Conservation (phyloP, 2,329 filamentous ascomycete species). For the Lojkania enalia region DNA sequence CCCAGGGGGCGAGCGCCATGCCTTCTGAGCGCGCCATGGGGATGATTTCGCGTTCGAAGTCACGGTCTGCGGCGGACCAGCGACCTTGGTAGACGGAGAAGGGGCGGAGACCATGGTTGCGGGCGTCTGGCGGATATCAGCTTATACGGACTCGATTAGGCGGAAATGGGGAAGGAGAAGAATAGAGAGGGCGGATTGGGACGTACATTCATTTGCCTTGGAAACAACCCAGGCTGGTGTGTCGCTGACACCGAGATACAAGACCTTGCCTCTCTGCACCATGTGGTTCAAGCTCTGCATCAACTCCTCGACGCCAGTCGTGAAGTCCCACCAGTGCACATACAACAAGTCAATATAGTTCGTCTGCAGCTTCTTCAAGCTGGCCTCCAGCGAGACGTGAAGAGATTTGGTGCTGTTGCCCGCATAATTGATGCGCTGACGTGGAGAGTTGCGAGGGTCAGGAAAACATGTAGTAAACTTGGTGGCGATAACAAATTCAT, state of each 20-base stretch:
- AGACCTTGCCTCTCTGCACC: constrained; percentile 42
- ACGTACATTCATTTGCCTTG: constrained; percentile 51
- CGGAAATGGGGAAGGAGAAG: background rate
- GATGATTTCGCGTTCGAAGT: constrained; percentile 71
- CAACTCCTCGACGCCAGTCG: constrained; percentile 41
- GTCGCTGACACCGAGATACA: constrained; percentile 45
- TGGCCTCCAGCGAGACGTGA: constrained; percentile 43
- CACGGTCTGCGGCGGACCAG: constrained; percentile 64
- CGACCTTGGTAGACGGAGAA: constrained; percentile 71
- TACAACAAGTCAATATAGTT: constrained; percentile 47
- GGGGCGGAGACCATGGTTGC: constrained; percentile 68
- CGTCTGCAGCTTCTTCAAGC: constrained; percentile 48
- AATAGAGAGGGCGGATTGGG: background rate
- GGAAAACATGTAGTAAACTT: constrained; percentile 51
- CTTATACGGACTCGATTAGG: background rate
- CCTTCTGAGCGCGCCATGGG: constrained; percentile 66
- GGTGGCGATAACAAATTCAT: constrained; percentile 59
- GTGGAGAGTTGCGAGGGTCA: constrained; percentile 12
- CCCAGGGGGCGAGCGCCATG: constrained; percentile 63
- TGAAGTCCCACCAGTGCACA: constrained; percentile 49
- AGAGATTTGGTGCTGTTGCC: constrained; percentile 48
- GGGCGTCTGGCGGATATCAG: constrained; percentile 56
- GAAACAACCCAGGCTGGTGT: constrained; percentile 49
- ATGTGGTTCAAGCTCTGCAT: constrained; percentile 45
- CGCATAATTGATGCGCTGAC: constrained; percentile 44